Percentiles rank a stretch among this genome's conserved stretches.
phyloP scores from a whole-genome alignment of 2,329 filamentous ascomycete genomes.

The Aureobasidium zeae region DNA sequence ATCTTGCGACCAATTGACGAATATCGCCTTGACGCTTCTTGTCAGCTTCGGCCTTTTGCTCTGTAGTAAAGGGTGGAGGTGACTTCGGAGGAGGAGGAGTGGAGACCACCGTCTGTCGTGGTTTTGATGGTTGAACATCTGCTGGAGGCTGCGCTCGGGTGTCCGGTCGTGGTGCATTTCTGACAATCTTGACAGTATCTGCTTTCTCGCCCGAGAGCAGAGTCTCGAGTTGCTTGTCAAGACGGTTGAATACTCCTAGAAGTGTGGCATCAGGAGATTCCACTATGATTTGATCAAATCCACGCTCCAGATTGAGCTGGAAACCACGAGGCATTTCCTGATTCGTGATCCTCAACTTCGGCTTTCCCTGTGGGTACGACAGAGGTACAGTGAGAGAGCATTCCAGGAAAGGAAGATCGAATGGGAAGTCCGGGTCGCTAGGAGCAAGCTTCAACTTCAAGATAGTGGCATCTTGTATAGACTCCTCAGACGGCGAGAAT shows the following conservation, averaged over 20 bases:
- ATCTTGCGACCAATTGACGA: conserved; percentile 64
- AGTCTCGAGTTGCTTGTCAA: conserved; percentile 63
- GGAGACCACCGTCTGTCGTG: not conserved
- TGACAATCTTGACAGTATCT: conserved; percentile 61
- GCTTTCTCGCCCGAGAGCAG: conserved; percentile 61
- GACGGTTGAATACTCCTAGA: conserved; percentile 55
- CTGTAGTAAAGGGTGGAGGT: conserved; percentile 40
- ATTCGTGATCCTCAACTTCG: conserved; percentile 56
- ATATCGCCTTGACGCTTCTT: conserved; percentile 56
- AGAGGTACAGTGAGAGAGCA: conserved; percentile 58
- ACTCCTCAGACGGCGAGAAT: conserved; percentile 45
- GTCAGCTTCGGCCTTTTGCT: conserved; percentile 55
- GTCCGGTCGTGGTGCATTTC: conserved; percentile 34
- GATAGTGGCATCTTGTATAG: conserved; percentile 43
- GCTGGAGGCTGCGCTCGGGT: not conserved
- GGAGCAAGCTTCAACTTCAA: conserved; percentile 58
- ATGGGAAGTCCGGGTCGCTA: conserved; percentile 77
- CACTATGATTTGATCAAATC: conserved; percentile 57
- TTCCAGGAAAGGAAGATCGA: conserved; percentile 59
- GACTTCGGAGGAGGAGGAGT: not conserved
- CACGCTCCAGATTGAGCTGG: conserved; percentile 65
- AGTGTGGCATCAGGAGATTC: conserved; percentile 50
- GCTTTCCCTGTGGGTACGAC: conserved; percentile 50
- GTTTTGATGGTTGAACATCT: not conserved
- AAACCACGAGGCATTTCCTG: conserved; percentile 63